These are phyloP conservation scores for Monosporozyma aerobia DNA, from an alignment of 805 yeast genomes.

Conservation along the genomic window DNA sequence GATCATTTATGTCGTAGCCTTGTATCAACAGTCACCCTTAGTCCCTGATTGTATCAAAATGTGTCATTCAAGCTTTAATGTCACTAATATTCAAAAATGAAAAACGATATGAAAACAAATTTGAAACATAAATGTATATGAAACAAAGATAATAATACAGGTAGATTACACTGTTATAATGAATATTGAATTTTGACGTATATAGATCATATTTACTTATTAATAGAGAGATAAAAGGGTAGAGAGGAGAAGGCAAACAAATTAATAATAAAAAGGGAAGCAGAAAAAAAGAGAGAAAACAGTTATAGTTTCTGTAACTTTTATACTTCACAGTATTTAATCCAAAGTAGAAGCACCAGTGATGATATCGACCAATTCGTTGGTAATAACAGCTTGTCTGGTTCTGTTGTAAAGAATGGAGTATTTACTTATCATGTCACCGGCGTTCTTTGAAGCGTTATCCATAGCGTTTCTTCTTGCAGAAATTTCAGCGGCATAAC, in stretches of 20 bases:
- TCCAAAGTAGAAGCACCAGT: constrained; percentile 99
- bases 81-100: background rate
- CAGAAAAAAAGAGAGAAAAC: background rate
- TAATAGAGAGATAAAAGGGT: background rate
- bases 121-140: background rate
- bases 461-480: constrained; percentile 99
- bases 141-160: background rate
- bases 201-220: constrained; percentile 1
- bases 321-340: constrained; percentile 32
- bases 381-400: constrained; percentile 98
- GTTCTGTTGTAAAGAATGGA: constrained; percentile 98
- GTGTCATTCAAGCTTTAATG: background rate
- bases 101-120: background rate
- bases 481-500: constrained; percentile 94
- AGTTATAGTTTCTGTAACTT: background rate
- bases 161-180: background rate
- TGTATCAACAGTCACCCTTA: background rate
- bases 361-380: constrained; percentile 98
- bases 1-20: background rate
- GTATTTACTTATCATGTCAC: constrained; percentile 95
- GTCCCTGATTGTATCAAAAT: background rate
- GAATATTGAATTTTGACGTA: background rate
- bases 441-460: constrained; percentile 98
- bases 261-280: background rate
- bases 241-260: background rate